These are phyloP conservation scores for Gastrolobium bilobum DNA, from an alignment of 306 rosid genomes.

Conservation along the genomic window DNA sequence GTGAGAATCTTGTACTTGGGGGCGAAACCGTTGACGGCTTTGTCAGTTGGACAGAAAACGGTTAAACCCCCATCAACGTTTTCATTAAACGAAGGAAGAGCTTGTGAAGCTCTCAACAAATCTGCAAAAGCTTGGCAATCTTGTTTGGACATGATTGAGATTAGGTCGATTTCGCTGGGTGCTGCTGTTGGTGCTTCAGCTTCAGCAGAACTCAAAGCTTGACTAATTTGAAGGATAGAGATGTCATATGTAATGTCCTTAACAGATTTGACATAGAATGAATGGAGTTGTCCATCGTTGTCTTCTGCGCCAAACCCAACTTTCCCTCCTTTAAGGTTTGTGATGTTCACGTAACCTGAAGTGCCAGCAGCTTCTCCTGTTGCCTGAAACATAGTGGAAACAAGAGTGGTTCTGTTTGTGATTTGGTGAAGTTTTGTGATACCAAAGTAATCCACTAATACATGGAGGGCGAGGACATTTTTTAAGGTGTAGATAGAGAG, in stretches of 20 bases:
- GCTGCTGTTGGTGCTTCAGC: constrained; percentile 90
- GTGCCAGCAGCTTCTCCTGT: constrained; percentile 81
- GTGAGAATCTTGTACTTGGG: constrained; percentile 84
- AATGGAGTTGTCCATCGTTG: constrained; percentile 63
- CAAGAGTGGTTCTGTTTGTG: constrained; percentile 72
- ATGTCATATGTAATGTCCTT: constrained; percentile 78
- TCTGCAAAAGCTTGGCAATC: constrained; percentile 90
- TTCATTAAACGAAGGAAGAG: constrained; percentile 62
- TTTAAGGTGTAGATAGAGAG: constrained; percentile 68
- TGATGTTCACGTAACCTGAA: constrained; percentile 88
- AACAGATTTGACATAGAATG: constrained; percentile 76
- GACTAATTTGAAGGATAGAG: constrained; percentile 82
- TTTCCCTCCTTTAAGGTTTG: constrained; percentile 78
- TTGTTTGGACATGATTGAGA: constrained; percentile 73
- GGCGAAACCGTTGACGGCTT: constrained; percentile 59
- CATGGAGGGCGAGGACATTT: constrained; percentile 89
- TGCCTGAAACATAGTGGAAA: constrained; percentile 82
- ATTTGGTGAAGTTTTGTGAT: constrained; percentile 90
- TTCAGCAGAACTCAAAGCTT: constrained; percentile 77
- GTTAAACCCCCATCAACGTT: constrained; percentile 84
- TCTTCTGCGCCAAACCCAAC: constrained; percentile 84
- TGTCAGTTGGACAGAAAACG: constrained; percentile 88
- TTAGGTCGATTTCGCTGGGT: constrained; percentile 72
- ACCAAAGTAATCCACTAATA: constrained; percentile 90
- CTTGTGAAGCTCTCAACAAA: constrained; percentile 63